These are phyloP conservation scores for Coccomyxa sp. DNA, from an alignment of 139 green algal genomes.

Conservation along the genomic window DNA sequence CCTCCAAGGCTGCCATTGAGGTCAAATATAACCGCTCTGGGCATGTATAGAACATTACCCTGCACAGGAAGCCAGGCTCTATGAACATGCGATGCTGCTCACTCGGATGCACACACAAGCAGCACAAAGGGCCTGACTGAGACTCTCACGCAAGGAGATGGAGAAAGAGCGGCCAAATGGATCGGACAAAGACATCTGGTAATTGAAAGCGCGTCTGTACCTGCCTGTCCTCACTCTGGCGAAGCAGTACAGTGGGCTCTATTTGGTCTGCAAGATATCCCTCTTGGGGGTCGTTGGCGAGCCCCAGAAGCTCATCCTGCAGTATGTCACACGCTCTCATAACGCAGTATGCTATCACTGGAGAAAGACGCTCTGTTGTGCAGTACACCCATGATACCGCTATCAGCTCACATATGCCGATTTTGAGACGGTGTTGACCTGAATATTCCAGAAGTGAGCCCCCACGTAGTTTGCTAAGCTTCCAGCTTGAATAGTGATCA, in stretches of 20 bases:
- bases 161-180: no score
- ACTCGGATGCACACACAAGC: no score
- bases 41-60: slow-evolving; percentile 44
- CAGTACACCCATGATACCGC: no score
- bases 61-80: no score
- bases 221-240: not conserved
- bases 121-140: no score
- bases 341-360: not conserved
- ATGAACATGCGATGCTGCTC: no score
- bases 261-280: not conserved
- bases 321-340: not conserved
- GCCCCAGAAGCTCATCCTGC: not conserved
- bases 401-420: no score
- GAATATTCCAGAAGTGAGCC: slow-evolving; percentile 88
- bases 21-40: slow-evolving; percentile 56
- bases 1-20: slow-evolving; percentile 48
- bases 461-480: slow-evolving; percentile 75
- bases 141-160: no score
- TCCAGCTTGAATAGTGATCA: slow-evolving; percentile 78
- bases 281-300: not conserved
- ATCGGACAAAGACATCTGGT: not conserved
- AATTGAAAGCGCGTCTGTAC: no score
- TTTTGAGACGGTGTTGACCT: slow-evolving; percentile 36
- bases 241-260: not conserved
- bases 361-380: no score